A percentile compares a stretch with the other conserved stretches of the same genome.
Evolutionary conservation across 176 grass and related monocot species (phyloP).

Genomic region (Ensete ventricosum): DNA sequence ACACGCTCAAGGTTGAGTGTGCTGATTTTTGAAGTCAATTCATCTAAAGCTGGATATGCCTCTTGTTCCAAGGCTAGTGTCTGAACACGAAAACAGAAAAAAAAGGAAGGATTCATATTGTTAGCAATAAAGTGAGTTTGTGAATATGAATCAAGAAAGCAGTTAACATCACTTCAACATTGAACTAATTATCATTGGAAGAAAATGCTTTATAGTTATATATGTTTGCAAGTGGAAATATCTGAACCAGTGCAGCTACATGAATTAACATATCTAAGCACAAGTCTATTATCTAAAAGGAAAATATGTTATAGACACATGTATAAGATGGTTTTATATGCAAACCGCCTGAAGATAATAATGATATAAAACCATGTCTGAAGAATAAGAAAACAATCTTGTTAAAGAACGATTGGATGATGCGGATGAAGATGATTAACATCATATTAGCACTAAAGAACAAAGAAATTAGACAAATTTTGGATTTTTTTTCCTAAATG

Average conservation of each 20-base stretch:
- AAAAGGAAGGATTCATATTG: background rate
- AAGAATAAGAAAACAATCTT: too few relatives aligned
- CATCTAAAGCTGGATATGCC: slow-evolving; percentile 94
- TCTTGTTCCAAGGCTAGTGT: slow-evolving; percentile 81
- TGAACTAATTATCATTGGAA: background rate
- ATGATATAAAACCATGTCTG: too few relatives aligned
- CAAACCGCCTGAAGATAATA: background rate
- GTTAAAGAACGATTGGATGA: too few relatives aligned
- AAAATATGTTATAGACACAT: background rate
- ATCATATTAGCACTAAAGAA: too few relatives aligned
- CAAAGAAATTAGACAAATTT: too few relatives aligned
- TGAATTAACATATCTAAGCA: background rate
- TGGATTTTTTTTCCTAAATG: too few relatives aligned
- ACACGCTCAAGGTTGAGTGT: slow-evolving; percentile 89
- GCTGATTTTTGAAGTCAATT: slow-evolving; percentile 97
- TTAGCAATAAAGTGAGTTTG: background rate
- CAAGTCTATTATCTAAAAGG: background rate
- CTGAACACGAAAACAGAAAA: slow-evolving; percentile 22
- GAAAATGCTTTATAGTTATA: background rate
- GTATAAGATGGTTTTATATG: background rate
- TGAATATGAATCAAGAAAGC: background rate
- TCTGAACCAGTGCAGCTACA: background rate
- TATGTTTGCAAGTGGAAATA: background rate
- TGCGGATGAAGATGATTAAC: too few relatives aligned
- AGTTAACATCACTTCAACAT: background rate